Base-by-base conservation (phyloP, 2,329 filamentous ascomycete species). In the Fusarium humuli region DNA sequence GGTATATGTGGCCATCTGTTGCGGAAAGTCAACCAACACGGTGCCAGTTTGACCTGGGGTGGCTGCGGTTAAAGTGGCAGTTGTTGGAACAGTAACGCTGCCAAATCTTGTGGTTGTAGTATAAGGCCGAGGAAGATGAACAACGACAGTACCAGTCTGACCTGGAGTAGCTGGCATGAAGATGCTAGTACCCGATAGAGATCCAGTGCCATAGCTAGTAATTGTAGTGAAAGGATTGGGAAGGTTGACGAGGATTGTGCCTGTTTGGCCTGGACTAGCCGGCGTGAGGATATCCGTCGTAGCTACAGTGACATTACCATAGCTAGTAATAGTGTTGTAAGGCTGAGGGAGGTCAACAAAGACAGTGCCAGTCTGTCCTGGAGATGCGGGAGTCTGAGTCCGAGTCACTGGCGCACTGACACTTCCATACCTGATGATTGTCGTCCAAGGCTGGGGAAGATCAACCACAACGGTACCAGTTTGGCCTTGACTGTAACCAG, bases 171-270 rank as follows among this genome's bases (percentile, higher is more conserved):
- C 48, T 12, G 30, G 32, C n/a, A 30, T 29, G 5, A 20, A 41
- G 4, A 32, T 57, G 3, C 48, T 30, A 16, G 56, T 58, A 4
- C 18, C n/a, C 9, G 56, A 5, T 11, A 20, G 1, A 12, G 30
- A 20, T 3, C 32, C 18, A 6, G 32, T 46, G 0, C 49, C 49
- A 10, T 57, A 64, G 18, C 42, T 27, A 2, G 46, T 45, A 5
- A 40, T 11, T 5, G 49, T 49, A 4, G 49, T 64, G 6, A 30
- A 63, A n/a, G 61, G 58, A 7, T 63, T 46, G 6, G 61, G 61
- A 11, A 62, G 37, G 4, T 64, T 34, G 16, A 64, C 14, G 2
- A 62, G 18, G 16, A 64, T 34, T 9, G 61, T 64, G 2, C 61
- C 57, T 3, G 61, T 64, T 6, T 62, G 44, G 3, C 57, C 48